phyloP scores from a whole-genome alignment of 1,139 yeast genomes.

The Lodderomyces metapsilosis region DNA sequence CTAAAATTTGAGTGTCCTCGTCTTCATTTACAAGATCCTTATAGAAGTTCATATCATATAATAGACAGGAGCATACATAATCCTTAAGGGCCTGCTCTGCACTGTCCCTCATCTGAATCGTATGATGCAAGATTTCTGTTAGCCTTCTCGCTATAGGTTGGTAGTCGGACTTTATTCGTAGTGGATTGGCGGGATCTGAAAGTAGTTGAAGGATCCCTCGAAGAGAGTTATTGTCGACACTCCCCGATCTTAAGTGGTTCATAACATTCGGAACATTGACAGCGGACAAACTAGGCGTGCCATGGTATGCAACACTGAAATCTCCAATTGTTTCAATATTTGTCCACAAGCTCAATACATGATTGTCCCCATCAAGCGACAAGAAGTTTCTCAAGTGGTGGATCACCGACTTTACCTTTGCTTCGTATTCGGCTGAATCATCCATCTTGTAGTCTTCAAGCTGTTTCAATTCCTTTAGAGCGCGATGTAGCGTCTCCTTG shows the following conservation, averaged over 20 bases:
- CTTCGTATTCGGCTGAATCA: conserved; percentile 16
- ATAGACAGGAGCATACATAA: conserved; percentile 14
- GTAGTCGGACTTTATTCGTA: not conserved
- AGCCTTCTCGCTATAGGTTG: not conserved
- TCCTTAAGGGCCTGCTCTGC: conserved; percentile 21
- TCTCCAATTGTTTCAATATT: conserved; percentile 9
- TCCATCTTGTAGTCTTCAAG: conserved; percentile 17
- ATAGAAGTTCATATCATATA: conserved; percentile 4
- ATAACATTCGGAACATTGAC: not conserved
- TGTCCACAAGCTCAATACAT: conserved; percentile 6
- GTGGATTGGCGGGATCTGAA: not conserved
- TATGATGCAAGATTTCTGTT: not conserved
- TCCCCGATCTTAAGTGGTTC: not conserved
- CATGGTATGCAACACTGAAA: conserved; percentile 3
- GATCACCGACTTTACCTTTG: conserved; percentile 17
- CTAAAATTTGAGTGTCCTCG: conserved; percentile 1
- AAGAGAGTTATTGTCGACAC: not conserved
- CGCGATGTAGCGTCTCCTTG: conserved; percentile 21
- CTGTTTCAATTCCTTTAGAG: conserved; percentile 23
- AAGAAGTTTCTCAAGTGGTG: conserved; percentile 10
- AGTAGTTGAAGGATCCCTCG: not conserved
- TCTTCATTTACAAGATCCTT: not conserved
- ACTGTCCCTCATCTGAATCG: conserved; percentile 17
- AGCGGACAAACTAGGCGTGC: not conserved
- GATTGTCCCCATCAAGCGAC: conserved; percentile 1